phyloP scores from a whole-genome alignment of 2,329 filamentous ascomycete genomes.

The Huntiella moniliformis region DNA sequence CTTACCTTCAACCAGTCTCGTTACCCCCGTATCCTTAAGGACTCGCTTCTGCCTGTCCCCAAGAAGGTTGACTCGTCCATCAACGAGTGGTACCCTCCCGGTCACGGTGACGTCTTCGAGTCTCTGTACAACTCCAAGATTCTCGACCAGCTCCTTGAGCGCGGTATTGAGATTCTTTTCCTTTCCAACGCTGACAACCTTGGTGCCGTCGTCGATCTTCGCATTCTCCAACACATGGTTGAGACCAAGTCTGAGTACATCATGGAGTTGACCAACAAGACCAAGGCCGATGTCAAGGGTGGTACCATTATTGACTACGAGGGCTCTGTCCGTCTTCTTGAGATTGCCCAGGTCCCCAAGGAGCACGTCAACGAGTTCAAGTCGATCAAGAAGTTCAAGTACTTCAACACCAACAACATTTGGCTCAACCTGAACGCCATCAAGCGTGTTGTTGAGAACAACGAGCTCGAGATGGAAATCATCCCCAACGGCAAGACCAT shows the following conservation, averaged over 20 bases:
- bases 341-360: constrained; percentile 98
- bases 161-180: constrained; percentile 95
- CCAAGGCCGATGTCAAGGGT: constrained; percentile 99
- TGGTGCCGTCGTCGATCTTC: constrained; percentile 90
- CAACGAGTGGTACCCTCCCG: constrained; percentile 95
- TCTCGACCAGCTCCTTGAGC: constrained; percentile 85
- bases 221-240: constrained; percentile 98
- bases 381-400: constrained; percentile 99
- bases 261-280: constrained; percentile 99
- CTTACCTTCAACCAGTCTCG: constrained; percentile 99
- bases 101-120: constrained; percentile 99
- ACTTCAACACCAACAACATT: constrained; percentile 99
- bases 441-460: constrained; percentile 96
- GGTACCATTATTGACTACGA: constrained; percentile 99
- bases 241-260: constrained; percentile 96
- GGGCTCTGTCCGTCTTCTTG: constrained; percentile 84
- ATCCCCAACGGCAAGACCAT: constrained; percentile 99
- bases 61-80: constrained; percentile 76
- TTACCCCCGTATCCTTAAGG: constrained; percentile 95
- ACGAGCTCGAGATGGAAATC: constrained; percentile 98
- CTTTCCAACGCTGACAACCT: constrained; percentile 98
- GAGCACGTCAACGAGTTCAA: constrained; percentile 99
- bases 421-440: constrained; percentile 97
- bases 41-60: constrained; percentile 88
- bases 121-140: constrained; percentile 98